These are phyloP conservation scores for Exophiala phaeomuriformis DNA, from an alignment of 2,329 filamentous ascomycete species.

Conservation along the genomic window DNA sequence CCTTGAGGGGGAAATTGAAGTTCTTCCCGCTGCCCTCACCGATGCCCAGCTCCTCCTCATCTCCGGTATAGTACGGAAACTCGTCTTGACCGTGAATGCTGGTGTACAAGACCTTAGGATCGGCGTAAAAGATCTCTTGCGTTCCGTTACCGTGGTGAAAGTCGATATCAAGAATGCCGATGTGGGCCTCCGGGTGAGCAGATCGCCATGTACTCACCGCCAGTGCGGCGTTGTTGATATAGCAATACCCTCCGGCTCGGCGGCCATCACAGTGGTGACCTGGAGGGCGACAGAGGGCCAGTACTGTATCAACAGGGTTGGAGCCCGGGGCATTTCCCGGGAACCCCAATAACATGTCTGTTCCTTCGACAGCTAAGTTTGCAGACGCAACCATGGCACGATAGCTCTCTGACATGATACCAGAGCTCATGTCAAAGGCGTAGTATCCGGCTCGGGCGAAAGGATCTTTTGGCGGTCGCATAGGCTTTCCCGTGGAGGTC, in stretches of 20 bases:
- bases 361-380: constrained; percentile 24
- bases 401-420: constrained; percentile 24
- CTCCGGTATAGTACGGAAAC: constrained; percentile 30
- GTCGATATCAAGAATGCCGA: constrained; percentile 27
- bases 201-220: constrained; percentile 19
- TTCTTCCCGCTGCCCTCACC: constrained; percentile 19
- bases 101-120: constrained; percentile 30
- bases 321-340: not conserved
- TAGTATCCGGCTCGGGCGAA: constrained; percentile 26
- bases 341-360: constrained; percentile 18
- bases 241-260: constrained; percentile 27
- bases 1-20: constrained; percentile 24
- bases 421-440: constrained; percentile 27
- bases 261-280: constrained; percentile 27
- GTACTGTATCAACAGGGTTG: constrained; percentile 17
- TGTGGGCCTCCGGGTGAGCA: constrained; percentile 5
- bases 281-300: constrained; percentile 26
- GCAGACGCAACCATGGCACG: constrained; percentile 23
- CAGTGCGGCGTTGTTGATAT: constrained; percentile 26
- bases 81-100: constrained; percentile 33
- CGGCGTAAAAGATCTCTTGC: constrained; percentile 29
- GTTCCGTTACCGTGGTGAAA: constrained; percentile 28
- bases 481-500: constrained; percentile 16
- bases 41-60: constrained; percentile 15
- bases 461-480: constrained; percentile 21